A percentile compares a stretch with the other conserved stretches of the same genome.
phyloP scores from a whole-genome alignment of 2,329 filamentous ascomycete genomes.

The Beauveria sp. region DNA sequence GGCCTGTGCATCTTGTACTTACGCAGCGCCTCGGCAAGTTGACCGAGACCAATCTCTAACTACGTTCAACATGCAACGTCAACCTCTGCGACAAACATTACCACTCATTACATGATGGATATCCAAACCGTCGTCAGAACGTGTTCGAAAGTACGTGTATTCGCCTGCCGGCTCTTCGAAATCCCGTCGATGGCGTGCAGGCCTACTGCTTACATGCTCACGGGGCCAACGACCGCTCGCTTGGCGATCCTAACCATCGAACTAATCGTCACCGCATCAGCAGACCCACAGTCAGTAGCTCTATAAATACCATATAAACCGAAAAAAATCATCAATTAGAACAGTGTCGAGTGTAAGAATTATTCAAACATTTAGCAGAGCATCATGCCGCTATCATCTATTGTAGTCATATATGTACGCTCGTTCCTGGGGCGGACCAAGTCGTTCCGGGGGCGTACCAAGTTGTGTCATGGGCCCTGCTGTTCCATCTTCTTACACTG shows the following conservation, averaged over 20 bases:
- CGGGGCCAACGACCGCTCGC: too few relatives aligned
- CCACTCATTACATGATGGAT: neutral
- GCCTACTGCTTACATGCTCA: neutral
- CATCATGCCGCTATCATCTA: constrained; percentile 7
- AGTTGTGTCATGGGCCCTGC: neutral
- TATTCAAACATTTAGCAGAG: constrained; percentile 5
- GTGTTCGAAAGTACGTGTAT: neutral
- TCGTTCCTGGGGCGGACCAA: neutral
- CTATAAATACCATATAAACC: too few relatives aligned
- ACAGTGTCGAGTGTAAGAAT: neutral
- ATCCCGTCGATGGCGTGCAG: neutral
- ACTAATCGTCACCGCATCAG: neutral
- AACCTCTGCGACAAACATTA: neutral
- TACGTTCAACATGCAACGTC: neutral
- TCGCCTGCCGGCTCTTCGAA: neutral
- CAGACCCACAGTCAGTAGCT: neutral
- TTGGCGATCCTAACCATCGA: neutral
- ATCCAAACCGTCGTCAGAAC: neutral
- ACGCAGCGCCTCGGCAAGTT: neutral
- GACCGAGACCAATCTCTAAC: neutral
- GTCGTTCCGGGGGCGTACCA: neutral
- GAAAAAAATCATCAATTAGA: neutral
- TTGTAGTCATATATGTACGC: constrained; percentile 4
- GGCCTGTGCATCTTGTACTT: neutral
- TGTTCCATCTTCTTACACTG: constrained; percentile 10